Evolutionary conservation across 805 yeast genomes (phyloP).

Genomic region (Yarrowia porcina): DNA sequence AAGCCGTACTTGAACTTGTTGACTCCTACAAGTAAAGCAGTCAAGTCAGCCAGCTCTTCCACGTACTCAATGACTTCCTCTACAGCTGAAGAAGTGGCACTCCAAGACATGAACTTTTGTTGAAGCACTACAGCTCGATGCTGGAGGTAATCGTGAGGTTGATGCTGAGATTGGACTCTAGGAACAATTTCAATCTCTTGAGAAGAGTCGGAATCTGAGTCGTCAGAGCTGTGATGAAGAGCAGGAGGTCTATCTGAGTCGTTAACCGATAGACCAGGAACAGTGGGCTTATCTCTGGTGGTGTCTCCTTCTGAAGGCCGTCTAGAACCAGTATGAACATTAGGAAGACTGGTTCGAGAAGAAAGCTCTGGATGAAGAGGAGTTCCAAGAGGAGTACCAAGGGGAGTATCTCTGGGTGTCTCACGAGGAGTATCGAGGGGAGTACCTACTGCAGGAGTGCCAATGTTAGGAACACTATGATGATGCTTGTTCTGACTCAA

Average conservation of each 20-base stretch:
- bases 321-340: neutral
- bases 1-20: conserved; percentile 52
- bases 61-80: conserved; percentile 51
- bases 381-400: neutral
- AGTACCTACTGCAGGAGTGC: conserved; percentile 4
- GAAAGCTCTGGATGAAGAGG: neutral
- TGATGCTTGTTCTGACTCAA: conserved; percentile 11
- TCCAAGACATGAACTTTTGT: conserved; percentile 48
- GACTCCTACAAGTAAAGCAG: conserved; percentile 48
- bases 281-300: neutral
- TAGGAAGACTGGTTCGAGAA: conserved; percentile 8
- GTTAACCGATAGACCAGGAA: neutral
- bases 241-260: neutral
- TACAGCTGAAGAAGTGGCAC: conserved; percentile 48
- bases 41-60: conserved; percentile 46
- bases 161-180: neutral
- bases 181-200: conserved; percentile 6
- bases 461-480: neutral
- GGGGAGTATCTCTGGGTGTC: neutral
- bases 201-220: conserved; percentile 11
- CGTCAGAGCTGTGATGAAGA: neutral
- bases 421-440: neutral
- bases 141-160: conserved; percentile 26
- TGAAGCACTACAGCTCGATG: conserved; percentile 30
- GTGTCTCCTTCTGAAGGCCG: neutral